Evolutionary conservation across 495 filamentous ascomycete genomes (phyloP), one percentile per base, ranked within the genome.

Genomic region (Penicillium robsamsonii): DNA sequence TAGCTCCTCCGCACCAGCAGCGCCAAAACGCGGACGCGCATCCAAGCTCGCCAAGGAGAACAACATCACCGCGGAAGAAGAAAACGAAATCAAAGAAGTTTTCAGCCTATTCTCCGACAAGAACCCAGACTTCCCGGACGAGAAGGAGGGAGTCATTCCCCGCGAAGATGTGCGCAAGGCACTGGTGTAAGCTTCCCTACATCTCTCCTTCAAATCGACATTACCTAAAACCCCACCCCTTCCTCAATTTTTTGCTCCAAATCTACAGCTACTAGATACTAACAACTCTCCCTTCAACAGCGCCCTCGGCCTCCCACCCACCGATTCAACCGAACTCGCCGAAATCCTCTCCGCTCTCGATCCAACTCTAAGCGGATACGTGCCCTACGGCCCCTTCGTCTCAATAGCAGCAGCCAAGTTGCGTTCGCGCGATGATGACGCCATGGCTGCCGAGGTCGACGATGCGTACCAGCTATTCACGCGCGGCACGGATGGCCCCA

Each of bases 11-110:
- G 58, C 69, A 52, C 44, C 61, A 11, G 50, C 70, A 35, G 65
- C 67, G 25, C 68, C 71, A 25, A 81, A 73, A 62, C 80, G 81
- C 65, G 61, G 72, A 18, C 79, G 81, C 45, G 83, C 80, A 60
- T 96, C 92, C 61, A 93, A 91, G 68, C 89, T 96, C 56, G 92
- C 92, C 4, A 89, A 89, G 69, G 89, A 94, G 59, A 84, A 97
- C 78, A 82, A 89, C 69, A 85, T 98, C 70, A 86, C 84, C 27
- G 84, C 83, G 20, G 83, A 84, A 47, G 87, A 96, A 75, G 94
- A 98, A 68, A 77, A 81, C 60, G 91, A 96, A 70, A 96, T 98
- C 63, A 84, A 84, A 62, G 91, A 96, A 70, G 92, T 91, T 15
- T 98, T 94, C 72, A 72, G 80, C 30, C 79, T 97, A 17, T 98